Percentiles rank a stretch among this genome's conserved stretches.
Conservation (phyloP, 2,329 filamentous ascomycete species). For the Sarocladium strictum region DNA sequence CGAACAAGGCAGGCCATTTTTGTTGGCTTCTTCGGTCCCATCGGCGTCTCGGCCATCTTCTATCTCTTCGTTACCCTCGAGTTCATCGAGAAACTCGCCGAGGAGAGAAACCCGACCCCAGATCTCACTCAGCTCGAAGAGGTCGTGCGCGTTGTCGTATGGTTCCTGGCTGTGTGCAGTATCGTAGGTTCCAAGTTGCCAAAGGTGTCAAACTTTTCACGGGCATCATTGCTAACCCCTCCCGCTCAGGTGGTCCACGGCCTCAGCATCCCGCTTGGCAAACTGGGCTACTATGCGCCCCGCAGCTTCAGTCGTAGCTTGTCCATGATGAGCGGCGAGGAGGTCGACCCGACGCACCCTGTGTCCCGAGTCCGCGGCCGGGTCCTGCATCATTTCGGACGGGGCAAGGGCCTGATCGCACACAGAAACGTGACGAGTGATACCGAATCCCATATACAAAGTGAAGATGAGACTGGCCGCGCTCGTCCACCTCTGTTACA, state of each 20-base stretch:
- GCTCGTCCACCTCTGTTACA: neutral
- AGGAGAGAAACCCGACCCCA: conserved; percentile 52
- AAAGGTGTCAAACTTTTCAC: neutral
- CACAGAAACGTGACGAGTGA: neutral
- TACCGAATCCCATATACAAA: neutral
- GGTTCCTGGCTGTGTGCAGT: conserved; percentile 80
- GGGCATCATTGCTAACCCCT: neutral
- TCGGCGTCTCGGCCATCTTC: conserved; percentile 85
- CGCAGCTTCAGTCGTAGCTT: conserved; percentile 43
- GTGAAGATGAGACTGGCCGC: neutral
- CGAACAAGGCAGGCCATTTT: conserved; percentile 70
- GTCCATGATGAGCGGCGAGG: conserved; percentile 10
- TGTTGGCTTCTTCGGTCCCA: conserved; percentile 88
- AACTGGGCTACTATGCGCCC: conserved; percentile 57
- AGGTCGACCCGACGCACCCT: conserved; percentile 5
- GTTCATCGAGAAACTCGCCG: conserved; percentile 52
- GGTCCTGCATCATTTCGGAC: neutral
- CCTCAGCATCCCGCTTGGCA: conserved; percentile 71
- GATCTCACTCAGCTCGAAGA: conserved; percentile 64
- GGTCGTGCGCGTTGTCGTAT: conserved; percentile 66
- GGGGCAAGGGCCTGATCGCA: neutral
- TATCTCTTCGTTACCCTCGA: conserved; percentile 79
- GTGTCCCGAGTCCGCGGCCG: neutral
- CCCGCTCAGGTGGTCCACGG: conserved; percentile 65
- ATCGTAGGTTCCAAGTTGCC: conserved; percentile 51